Base-by-base conservation (phyloP, 1,284 basidiomycete genomes). In the Marasmius oreades region DNA sequence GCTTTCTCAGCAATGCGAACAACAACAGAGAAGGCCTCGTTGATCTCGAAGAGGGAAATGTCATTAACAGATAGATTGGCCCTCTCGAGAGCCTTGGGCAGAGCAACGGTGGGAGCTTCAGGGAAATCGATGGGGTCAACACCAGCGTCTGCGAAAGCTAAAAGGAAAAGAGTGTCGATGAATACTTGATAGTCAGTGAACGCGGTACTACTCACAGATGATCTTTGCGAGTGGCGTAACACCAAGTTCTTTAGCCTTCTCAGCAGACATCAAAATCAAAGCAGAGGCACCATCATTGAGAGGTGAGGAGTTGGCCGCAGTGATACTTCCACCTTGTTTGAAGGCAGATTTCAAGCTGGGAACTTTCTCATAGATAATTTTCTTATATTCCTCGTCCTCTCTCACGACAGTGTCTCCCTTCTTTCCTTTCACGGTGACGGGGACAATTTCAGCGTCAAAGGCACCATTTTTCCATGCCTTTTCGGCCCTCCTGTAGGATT, bases 341-440 rank as follows among this genome's bases (percentile, higher is more conserved):
- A 99, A 99, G 24, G 91, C 90, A 48, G 93, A 88, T 61, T 85
- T 86, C 55, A 99, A 82, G 28, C 86, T 79, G 48, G 91, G 92
- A 63, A 98, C 85, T 74, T 95, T 94, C 64, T 98, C 94, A 70
- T 89, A 93, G 64, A 96, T 87, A 62, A 97, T 86, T 66, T 93
- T 89, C 77, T 93, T 98, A 84, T 94, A 98, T 71, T 99, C 96
- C 74, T 99, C 97, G 69, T 99, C 97, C 77, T 99, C 95, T 64
- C 80, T 81, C 55, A 97, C 83, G 58, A 98, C 73, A 34, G 84
- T 88, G 69, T 98, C 92, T 42, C 94, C 95, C 77, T 96, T 97
- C 79, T 93, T 93, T 67, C 89, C 88, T 77, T 97, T 96, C 76
- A 98, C 85, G 12, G 87, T 90, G n/a, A 99, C 85, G 12, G 95